A percentile compares a stretch with the other conserved stretches of the same genome.
Evolutionary conservation across 352 stramenopile species (phyloP).

Genomic region (Aphanomyces stellatus): DNA sequence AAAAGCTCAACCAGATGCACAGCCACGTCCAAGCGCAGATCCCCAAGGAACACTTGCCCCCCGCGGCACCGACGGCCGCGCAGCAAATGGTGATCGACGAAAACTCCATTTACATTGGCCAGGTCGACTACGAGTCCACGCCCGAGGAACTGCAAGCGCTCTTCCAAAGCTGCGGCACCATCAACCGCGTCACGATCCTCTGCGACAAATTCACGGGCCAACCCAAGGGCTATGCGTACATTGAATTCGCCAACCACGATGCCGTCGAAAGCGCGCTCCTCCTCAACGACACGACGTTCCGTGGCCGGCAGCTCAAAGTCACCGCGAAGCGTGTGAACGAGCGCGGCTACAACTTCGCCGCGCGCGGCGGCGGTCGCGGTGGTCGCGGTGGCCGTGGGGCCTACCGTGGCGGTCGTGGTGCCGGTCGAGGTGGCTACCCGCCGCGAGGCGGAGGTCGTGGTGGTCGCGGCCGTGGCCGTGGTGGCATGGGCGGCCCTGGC

Average conservation of each 20-base stretch:
- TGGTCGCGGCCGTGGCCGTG: conserved; percentile 46
- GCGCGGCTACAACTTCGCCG: conserved; percentile 56
- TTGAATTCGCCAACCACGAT: conserved; percentile 87
- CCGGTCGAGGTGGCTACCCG: conserved; percentile 33
- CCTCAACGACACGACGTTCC: conserved; percentile 91
- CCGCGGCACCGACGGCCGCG: conserved; percentile 21
- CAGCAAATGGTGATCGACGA: conserved; percentile 43
- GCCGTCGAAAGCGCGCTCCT: conserved; percentile 82
- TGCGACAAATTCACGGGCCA: conserved; percentile 96
- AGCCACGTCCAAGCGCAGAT: conserved; percentile 74
- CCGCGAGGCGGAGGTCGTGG: conserved; percentile 54
- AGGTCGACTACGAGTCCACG: conserved; percentile 96
- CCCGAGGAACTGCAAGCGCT: conserved; percentile 94
- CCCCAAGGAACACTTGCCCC: conserved; percentile 40
- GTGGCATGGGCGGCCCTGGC: conserved; percentile 25
- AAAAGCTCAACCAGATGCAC: conserved; percentile 77
- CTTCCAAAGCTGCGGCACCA: conserved; percentile 95
- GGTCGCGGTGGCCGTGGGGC: conserved; percentile 29
- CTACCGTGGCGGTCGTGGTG: conserved; percentile 34
- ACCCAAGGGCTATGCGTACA: conserved; percentile 93
- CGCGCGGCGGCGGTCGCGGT: conserved; percentile 32
- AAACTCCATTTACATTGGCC: conserved; percentile 91
- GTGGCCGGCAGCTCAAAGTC: conserved; percentile 87
- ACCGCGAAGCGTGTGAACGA: conserved; percentile 81
- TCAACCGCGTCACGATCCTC: conserved; percentile 97